Percentiles rank a stretch among this genome's conserved stretches.
Conservation (phyloP, 2,329 filamentous ascomycete species). For the Calonectria hongkongensis region DNA sequence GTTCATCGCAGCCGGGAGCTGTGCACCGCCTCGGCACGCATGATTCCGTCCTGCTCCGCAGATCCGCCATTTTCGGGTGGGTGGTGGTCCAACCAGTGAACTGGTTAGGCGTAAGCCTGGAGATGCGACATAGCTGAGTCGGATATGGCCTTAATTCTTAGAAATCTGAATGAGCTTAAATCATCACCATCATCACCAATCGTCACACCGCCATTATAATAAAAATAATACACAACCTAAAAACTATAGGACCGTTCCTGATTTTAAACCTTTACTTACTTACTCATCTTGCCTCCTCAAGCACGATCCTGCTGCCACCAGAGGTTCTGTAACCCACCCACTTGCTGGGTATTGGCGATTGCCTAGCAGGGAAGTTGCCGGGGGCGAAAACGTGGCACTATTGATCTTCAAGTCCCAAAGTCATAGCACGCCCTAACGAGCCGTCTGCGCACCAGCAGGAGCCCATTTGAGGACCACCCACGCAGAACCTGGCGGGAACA, state of each 20-base stretch:
- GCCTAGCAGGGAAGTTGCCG: slow-evolving; percentile 8
- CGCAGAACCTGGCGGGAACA: not conserved
- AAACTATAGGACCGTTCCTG: not conserved
- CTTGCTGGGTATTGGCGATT: not conserved
- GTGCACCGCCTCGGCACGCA: slow-evolving; percentile 26
- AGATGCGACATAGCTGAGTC: slow-evolving; percentile 14
- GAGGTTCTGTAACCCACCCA: not conserved
- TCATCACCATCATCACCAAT: not conserved
- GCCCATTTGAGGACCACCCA: not conserved
- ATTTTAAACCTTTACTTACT: not conserved
- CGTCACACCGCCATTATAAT: not conserved
- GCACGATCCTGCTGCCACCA: not conserved
- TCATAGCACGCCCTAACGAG: not conserved
- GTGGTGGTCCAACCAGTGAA: not conserved
- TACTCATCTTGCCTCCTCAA: not conserved
- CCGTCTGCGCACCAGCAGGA: no score
- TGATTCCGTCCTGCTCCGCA: not conserved
- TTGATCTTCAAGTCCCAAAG: not conserved
- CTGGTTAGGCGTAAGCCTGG: not conserved
- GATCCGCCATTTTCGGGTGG: not conserved
- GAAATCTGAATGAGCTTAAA: not conserved
- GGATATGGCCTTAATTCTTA: not conserved
- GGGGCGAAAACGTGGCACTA: not conserved
- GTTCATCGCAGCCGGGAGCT: not conserved
- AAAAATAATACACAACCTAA: not conserved